These are phyloP conservation scores for Blastocladiella britannica DNA, from an alignment of 192 early-diverging fungal genomes.

Conservation along the genomic window DNA sequence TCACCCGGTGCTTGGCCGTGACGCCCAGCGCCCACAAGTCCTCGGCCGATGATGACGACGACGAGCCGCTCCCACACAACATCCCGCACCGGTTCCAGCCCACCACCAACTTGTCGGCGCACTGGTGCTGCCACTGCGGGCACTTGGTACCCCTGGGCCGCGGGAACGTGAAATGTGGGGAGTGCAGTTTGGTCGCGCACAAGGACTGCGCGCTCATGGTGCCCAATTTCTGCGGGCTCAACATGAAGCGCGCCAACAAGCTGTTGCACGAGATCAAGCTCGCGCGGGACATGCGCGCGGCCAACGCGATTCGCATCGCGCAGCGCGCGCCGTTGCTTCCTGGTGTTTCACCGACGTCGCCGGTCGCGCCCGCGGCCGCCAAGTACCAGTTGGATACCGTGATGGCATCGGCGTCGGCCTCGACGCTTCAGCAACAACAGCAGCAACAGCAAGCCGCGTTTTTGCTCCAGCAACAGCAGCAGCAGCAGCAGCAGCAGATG, in stretches of 20 bases:
- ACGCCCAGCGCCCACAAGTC: too few relatives aligned
- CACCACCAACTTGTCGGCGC: conserved; percentile 57
- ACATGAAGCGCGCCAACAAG: conserved; percentile 63
- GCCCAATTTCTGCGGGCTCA: conserved; percentile 82
- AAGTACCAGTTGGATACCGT: conserved; percentile 8
- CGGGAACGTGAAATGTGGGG: conserved; percentile 28
- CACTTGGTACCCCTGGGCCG: conserved; percentile 74
- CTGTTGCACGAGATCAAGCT: conserved; percentile 65
- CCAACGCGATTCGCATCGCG: not conserved
- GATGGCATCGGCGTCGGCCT: not conserved
- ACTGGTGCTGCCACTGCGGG: conserved; percentile 98
- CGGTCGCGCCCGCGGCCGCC: not conserved
- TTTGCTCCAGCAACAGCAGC: conserved; percentile 16
- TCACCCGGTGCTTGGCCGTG: conserved; percentile 74
- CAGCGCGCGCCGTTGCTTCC: conserved; percentile 1
- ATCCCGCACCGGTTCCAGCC: conserved; percentile 92
- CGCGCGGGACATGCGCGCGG: conserved; percentile 5
- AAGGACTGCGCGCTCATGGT: conserved; percentile 61
- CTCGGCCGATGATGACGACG: conserved; percentile 37
- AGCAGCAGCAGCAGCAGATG: conserved; percentile 19
- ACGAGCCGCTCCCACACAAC: conserved; percentile 57
- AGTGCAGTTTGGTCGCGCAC: conserved; percentile 70
- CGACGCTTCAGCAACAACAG: conserved; percentile 21
- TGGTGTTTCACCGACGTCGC: conserved; percentile 10
- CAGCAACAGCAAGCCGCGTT: conserved; percentile 17